phyloP scores from a whole-genome alignment of 2,329 filamentous ascomycete species.

The Ophiocordyceps polyrhachis-furcata region DNA sequence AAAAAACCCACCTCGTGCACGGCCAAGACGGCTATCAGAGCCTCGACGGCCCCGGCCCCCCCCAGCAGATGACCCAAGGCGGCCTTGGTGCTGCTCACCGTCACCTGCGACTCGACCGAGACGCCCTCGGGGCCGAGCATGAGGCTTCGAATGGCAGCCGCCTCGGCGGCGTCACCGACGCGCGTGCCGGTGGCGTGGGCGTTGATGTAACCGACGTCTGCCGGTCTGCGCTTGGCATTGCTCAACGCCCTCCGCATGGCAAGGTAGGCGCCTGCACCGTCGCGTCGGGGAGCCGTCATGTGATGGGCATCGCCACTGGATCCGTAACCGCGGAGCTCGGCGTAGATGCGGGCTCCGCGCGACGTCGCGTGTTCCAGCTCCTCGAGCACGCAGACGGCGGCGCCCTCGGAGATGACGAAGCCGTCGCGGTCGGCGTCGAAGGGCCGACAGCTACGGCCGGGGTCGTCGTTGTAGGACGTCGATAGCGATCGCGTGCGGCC shows the following conservation, averaged over 20 bases:
- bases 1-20: constrained; percentile 45
- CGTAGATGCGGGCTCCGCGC: constrained; percentile 67
- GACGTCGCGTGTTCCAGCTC: constrained; percentile 73
- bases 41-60: constrained; percentile 78
- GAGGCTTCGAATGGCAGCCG: constrained; percentile 58
- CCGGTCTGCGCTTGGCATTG: constrained; percentile 50
- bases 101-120: constrained; percentile 41
- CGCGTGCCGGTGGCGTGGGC: constrained; percentile 82
- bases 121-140: constrained; percentile 58
- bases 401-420: constrained; percentile 87
- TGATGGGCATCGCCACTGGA: constrained; percentile 82
- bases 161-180: constrained; percentile 78
- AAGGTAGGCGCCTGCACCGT: constrained; percentile 62
- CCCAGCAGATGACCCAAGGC: constrained; percentile 83
- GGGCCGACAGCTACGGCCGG: constrained; percentile 56
- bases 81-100: constrained; percentile 86
- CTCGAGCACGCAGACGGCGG: constrained; percentile 74
- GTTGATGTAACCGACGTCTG: constrained; percentile 74
- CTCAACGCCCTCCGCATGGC: constrained; percentile 74
- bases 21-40: constrained; percentile 65
- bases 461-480: constrained; percentile 59
- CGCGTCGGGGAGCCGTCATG: constrained; percentile 73
- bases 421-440: constrained; percentile 68
- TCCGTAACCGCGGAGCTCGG: constrained; percentile 77
- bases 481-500: constrained; percentile 72